Percentiles rank a stretch among this genome's conserved stretches.
Evolutionary conservation across 805 yeast species (phyloP).

Genomic region (Zygosaccharomyces siamensis): DNA sequence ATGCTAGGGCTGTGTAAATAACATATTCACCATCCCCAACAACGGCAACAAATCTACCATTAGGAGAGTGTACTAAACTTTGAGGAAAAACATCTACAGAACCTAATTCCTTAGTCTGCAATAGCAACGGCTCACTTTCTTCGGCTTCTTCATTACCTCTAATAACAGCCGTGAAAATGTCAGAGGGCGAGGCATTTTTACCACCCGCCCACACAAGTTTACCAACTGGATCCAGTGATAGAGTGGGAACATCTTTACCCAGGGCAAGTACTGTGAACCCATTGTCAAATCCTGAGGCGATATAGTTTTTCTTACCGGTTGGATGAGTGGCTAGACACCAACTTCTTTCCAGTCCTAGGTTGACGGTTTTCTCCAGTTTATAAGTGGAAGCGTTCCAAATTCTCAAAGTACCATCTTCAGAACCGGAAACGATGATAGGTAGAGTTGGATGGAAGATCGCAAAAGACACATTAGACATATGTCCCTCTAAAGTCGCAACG

Average conservation of each 20-base stretch:
- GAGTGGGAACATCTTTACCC: constrained; percentile 91
- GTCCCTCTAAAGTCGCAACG: constrained; percentile 93
- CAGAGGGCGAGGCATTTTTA: constrained; percentile 61
- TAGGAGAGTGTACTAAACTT: constrained; percentile 84
- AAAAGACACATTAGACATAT: constrained; percentile 88
- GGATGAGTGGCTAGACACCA: constrained; percentile 87
- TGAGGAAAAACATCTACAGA: constrained; percentile 89
- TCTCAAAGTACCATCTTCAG: constrained; percentile 92
- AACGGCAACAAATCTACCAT: constrained; percentile 94
- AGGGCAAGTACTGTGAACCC: constrained; percentile 85
- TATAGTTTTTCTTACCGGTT: constrained; percentile 58
- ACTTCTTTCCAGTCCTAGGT: constrained; percentile 89
- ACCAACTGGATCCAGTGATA: constrained; percentile 90
- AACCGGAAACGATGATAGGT: constrained; percentile 90
- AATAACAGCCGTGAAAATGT: constrained; percentile 77
- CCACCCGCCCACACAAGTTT: constrained; percentile 76
- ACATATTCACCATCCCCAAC: constrained; percentile 98
- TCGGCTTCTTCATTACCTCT: constrained; percentile 61
- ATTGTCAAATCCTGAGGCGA: constrained; percentile 92
- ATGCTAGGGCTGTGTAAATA: constrained; percentile 92
- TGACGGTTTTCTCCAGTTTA: constrained; percentile 85
- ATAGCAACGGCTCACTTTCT: constrained; percentile 75
- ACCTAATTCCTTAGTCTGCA: constrained; percentile 89
- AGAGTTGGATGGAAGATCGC: constrained; percentile 98
- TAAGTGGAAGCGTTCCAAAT: constrained; percentile 95